phyloP scores from a whole-genome alignment of 345 rosid genomes.

The Trapa bicornis region DNA sequence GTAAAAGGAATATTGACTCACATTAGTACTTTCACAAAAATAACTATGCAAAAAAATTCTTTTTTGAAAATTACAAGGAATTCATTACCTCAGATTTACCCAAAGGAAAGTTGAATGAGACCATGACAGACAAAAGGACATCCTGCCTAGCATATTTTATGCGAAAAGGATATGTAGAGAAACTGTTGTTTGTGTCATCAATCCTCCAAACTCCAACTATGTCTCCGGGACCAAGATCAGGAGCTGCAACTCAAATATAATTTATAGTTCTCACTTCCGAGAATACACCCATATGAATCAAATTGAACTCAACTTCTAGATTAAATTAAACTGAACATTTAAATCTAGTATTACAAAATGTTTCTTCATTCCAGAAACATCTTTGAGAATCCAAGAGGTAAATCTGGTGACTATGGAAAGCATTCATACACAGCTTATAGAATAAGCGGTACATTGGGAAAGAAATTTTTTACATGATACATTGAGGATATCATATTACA shows the following conservation, averaged over 20 bases:
- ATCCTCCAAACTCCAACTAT: slow-evolving; percentile 70
- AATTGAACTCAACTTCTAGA: background rate
- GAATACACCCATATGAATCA: background rate
- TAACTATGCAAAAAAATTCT: background rate
- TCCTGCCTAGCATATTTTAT: slow-evolving; percentile 92
- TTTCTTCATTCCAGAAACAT: background rate
- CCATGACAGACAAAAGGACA: slow-evolving; percentile 60
- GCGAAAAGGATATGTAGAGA: slow-evolving; percentile 80
- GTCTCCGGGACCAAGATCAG: slow-evolving; percentile 45
- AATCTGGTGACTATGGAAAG: background rate
- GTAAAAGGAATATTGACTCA: background rate
- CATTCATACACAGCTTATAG: background rate
- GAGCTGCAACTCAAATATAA: slow-evolving; percentile 30
- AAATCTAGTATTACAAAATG: background rate
- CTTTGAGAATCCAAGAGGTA: background rate
- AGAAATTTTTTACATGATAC: background rate
- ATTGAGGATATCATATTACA: background rate
- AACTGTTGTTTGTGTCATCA: slow-evolving; percentile 70
- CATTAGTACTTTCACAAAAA: background rate
- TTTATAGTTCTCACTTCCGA: background rate
- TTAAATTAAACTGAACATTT: background rate
- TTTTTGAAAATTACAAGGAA: background rate
- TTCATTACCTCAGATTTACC: slow-evolving; percentile 41
- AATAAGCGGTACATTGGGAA: background rate
- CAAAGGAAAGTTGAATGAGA: slow-evolving; percentile 58